Evolutionary conservation across 306 rosid genomes (phyloP), one percentile per base, ranked within the genome.

Genomic region (Lupinus albus): DNA sequence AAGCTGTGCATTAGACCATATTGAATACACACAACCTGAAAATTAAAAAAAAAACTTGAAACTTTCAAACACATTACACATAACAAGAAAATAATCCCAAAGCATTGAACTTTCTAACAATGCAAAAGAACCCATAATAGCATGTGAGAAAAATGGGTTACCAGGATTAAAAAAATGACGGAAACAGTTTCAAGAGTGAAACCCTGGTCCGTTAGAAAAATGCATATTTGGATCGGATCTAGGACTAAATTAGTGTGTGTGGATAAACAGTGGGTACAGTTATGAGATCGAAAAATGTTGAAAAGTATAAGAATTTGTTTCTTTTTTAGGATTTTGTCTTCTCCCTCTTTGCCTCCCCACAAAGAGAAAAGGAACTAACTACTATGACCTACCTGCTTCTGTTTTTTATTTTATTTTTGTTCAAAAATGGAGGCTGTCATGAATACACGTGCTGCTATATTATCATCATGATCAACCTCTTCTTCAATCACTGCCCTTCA

Each of bases 191-290:
- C 55, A 61, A 33, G 8, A 33, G 0, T 33, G 38, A 33, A 33
- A 33, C 38, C 8, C 38, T 35, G 14, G 6, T 28, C 28, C 5
- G 18, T 13, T 11, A 21, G 41, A 68, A 77, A 78, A 60, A 71
- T 54, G 20, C 71, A 76, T 30, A 33, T 64, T 13, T 66, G 53
- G 75, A 78, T 78, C 80, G 78, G 87, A 85, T 83, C 91, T 25
- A 25, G 3, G 83, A 57, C 73, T 49, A 33, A 0, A 3, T 2
- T 25, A 25, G 30, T 2, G 30, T 25, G 30, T 25, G 30, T 25
- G 30, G 30, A 25, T 25, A 25, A 25, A 33, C 38, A 0, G 8
- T 33, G 38, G 7, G 8, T 7, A 33, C 8, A 33, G 7, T 33
- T 33, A 8, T 33, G 38, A 33, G 38, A 33, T 33, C 38, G 2